phyloP scores from a whole-genome alignment of 2,329 filamentous ascomycete species.

The Magnaporthiopsis rhizophila region DNA sequence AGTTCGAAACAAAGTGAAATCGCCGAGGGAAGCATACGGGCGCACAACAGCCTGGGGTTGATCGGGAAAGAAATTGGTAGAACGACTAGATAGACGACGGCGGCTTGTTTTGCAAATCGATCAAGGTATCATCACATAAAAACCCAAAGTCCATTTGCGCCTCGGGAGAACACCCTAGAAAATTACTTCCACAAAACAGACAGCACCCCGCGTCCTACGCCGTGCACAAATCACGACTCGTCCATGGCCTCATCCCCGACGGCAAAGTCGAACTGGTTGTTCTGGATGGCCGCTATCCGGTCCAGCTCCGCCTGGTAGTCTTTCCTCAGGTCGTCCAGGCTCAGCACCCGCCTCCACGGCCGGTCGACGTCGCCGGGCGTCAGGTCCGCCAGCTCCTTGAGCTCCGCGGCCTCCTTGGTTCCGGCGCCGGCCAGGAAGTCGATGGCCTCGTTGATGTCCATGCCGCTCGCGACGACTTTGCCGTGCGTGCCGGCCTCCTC shows the following conservation, averaged over 20 bases:
- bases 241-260: conserved; percentile 47
- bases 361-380: conserved; percentile 4
- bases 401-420: conserved; percentile 9
- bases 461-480: background rate
- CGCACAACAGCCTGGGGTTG: too few species aligned
- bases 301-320: conserved; percentile 90
- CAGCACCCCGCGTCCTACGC: background rate
- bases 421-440: conserved; percentile 6
- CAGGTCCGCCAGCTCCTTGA: conserved; percentile 11
- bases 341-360: conserved; percentile 67
- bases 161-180: background rate
- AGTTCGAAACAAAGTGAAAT: too few species aligned
- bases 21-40: too few species aligned
- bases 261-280: conserved; percentile 77
- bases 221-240: conserved; percentile 26
- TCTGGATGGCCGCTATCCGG: conserved; percentile 76
- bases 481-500: conserved; percentile 10
- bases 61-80: too few species aligned
- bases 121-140: conserved; percentile 2
- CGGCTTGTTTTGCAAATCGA: background rate
- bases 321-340: conserved; percentile 75
- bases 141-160: background rate
- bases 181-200: background rate
- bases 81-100: background rate
- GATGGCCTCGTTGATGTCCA: background rate